Percentiles rank a stretch among this genome's conserved stretches.
phyloP scores from a whole-genome alignment of 345 rosid species.

The Triadica sebifera region DNA sequence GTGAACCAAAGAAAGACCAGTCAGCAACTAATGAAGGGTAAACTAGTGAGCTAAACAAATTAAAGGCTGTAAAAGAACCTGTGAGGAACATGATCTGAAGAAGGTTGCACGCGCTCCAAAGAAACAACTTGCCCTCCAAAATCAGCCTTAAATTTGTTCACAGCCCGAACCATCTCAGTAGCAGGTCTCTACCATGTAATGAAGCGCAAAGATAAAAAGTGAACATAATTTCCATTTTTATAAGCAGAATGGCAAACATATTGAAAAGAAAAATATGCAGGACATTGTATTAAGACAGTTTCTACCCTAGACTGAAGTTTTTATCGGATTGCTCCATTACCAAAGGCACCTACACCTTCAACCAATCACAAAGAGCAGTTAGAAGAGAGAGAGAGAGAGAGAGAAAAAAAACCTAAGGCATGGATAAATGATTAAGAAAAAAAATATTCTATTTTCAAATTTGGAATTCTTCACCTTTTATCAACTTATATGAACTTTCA shows the following conservation, averaged over 20 bases:
- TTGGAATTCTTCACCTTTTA: neutral
- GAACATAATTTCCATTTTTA: neutral
- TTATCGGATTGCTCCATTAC: neutral
- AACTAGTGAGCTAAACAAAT: neutral
- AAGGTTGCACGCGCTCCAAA: slow-evolving; percentile 89
- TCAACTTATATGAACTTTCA: neutral
- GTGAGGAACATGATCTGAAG: slow-evolving; percentile 92
- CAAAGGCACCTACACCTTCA: neutral
- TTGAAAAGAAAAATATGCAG: neutral
- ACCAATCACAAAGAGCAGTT: neutral
- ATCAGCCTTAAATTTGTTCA: slow-evolving; percentile 89
- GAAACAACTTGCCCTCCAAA: slow-evolving; percentile 90
- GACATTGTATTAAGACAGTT: neutral
- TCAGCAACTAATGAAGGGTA: neutral
- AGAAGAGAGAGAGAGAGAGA: too few relatives aligned
- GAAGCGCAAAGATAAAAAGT: neutral
- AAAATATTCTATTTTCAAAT: neutral
- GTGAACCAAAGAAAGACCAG: neutral
- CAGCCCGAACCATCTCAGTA: slow-evolving; percentile 79
- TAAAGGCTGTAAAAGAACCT: slow-evolving; percentile 42
- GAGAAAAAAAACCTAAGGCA: neutral
- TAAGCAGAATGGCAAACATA: neutral
- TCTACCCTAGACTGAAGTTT: neutral
- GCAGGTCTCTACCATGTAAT: slow-evolving; percentile 68
- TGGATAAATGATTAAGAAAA: neutral